Base-by-base conservation (phyloP, 306 rosid genomes). In the Malus orientalis region DNA sequence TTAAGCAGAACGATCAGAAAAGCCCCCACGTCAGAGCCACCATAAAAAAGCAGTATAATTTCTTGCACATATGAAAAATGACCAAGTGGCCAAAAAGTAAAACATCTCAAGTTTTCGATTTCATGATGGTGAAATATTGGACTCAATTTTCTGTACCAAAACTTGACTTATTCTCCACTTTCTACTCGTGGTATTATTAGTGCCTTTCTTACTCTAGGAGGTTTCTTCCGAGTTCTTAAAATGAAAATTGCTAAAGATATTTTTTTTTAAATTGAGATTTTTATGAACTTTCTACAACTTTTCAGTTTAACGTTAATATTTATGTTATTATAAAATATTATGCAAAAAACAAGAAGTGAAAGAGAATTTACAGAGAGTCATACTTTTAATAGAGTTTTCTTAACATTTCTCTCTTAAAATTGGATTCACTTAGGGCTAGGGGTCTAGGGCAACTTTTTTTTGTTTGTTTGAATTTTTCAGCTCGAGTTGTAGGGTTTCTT, bases 11-110 rank as follows among this genome's bases (percentile, higher is more conserved):
- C 22, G 44, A 69, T 36, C 75, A 64, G 67, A 57, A 75, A 75
- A 15, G 30, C 65, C 74, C 82, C 67, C 78, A 71, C 77, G 80
- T 74, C 76, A 71, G 44, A 73, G 11, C 84, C 87, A 79, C 86
- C 83, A 79, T 83, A 78, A 62, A 38, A 74, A 76, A 62, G 74
- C 55, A 14, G 4, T 57, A 8, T 62, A 79, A 18, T 69, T 71
- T 74, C 33, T 74, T 63, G 67, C 67, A 25, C 14, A 10, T 20
- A 60, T 67, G 3, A 4, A 74, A 69, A 65, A 47, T 65, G 77
- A 44, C 44, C 74, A 70, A 68, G 54, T 73, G 72, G 73, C 55
- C 6, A 60, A 73, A 42, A 51, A 16, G 55, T 0, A 15, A 42
- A 49, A 49, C 8, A 40, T 54, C 66, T 51, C 57, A 18, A 61